A percentile compares a stretch with the other conserved stretches of the same genome.
Evolutionary conservation across 2,329 filamentous ascomycete species (phyloP).

Genomic region (Grosmannia huntii): DNA sequence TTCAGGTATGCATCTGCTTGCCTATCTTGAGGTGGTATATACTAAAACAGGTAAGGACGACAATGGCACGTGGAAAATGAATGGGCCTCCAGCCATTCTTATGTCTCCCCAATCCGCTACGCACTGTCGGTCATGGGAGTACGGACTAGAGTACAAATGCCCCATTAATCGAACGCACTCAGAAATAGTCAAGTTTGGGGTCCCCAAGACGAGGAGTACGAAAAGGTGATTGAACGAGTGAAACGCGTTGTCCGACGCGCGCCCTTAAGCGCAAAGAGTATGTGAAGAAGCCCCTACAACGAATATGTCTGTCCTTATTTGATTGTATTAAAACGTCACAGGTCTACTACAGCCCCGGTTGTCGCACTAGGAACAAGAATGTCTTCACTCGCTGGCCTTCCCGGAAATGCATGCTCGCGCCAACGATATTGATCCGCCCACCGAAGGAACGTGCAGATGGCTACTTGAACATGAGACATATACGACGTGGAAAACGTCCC

Average conservation of each 20-base stretch:
- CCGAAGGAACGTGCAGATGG: neutral
- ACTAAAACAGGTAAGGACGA: neutral
- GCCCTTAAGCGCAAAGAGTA: neutral
- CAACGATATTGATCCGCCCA: neutral
- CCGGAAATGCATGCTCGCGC: neutral
- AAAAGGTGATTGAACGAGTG: neutral
- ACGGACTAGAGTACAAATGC: neutral
- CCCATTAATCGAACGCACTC: neutral
- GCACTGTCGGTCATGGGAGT: neutral
- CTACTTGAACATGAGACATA: neutral
- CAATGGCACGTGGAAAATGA: neutral
- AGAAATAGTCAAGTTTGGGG: neutral
- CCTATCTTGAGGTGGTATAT: neutral
- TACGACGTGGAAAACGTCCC: neutral
- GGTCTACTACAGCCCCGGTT: too few relatives aligned
- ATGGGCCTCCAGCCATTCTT: neutral
- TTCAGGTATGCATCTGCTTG: neutral
- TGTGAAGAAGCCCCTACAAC: neutral
- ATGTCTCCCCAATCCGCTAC: neutral
- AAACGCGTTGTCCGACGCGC: neutral
- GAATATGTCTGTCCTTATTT: too few relatives aligned
- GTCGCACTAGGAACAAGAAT: neutral
- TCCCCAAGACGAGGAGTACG: slow-evolving; percentile 13
- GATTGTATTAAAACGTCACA: too few relatives aligned
- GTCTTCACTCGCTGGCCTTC: neutral